phyloP scores from a whole-genome alignment of 805 yeast species.

The Cyberlindnera suaveolens region DNA sequence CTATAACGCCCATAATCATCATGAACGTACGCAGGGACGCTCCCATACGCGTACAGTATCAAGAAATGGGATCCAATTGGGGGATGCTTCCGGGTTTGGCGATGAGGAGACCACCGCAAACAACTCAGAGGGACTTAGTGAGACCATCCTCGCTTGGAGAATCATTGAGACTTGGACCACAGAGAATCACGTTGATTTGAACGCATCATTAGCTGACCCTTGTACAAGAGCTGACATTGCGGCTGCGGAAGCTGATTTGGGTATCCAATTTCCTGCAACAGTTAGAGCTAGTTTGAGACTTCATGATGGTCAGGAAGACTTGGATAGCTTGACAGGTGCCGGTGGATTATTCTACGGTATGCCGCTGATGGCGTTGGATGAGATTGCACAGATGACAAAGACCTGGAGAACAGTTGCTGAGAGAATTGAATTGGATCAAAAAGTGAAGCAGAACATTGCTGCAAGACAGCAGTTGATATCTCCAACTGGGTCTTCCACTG shows the following conservation, averaged over 20 bases:
- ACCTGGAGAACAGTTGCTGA: conserved; percentile 77
- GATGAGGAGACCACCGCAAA: conserved; percentile 25
- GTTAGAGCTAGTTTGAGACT: conserved; percentile 72
- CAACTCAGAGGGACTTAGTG: conserved; percentile 60
- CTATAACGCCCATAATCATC: conserved; percentile 42
- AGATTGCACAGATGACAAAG: conserved; percentile 71
- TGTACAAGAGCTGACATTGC: conserved; percentile 76
- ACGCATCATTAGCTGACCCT: conserved; percentile 68
- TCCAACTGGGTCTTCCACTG: conserved; percentile 22
- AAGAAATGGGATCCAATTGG: conserved; percentile 14
- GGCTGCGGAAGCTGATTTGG: conserved; percentile 80
- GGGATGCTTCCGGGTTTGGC: conserved; percentile 28
- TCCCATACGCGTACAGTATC: conserved; percentile 4
- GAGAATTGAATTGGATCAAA: conserved; percentile 26
- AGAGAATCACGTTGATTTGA: conserved; percentile 73
- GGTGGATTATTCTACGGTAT: conserved; percentile 77
- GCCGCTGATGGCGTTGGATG: conserved; percentile 73
- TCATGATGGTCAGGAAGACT: conserved; percentile 87
- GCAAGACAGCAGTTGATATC: conserved; percentile 17
- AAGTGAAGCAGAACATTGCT: conserved; percentile 19
- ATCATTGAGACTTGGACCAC: conserved; percentile 82
- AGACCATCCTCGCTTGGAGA: conserved; percentile 76
- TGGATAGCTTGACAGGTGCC: conserved; percentile 64
- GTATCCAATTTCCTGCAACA: conserved; percentile 68
- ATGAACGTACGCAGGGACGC: conserved; percentile 15